These are phyloP conservation scores for Evernia prunastri DNA, from an alignment of 495 filamentous ascomycete species.

Conservation along the genomic window DNA sequence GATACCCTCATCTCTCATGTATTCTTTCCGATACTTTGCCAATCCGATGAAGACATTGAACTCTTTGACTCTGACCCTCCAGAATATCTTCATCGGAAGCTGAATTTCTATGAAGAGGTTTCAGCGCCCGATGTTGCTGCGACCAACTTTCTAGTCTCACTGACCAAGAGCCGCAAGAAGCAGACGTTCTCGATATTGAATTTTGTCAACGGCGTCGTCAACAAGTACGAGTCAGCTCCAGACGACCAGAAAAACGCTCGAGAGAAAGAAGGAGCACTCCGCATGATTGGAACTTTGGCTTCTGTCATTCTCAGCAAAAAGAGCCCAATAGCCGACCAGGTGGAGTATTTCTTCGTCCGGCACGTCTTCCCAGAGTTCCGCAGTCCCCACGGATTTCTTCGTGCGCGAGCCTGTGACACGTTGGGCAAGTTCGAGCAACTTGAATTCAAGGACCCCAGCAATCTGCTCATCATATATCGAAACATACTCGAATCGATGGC, in stretches of 20 bases:
- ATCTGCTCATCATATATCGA: conserved; percentile 88
- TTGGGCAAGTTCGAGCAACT: conserved; percentile 96
- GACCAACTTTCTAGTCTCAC: conserved; percentile 88
- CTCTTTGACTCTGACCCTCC: conserved; percentile 89
- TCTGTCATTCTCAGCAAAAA: conserved; percentile 95
- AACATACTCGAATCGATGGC: conserved; percentile 98
- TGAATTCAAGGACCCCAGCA: conserved; percentile 90
- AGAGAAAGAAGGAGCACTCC: conserved; percentile 90
- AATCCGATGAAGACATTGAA: conserved; percentile 87
- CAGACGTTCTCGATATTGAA: conserved; percentile 89
- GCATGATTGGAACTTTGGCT: conserved; percentile 95
- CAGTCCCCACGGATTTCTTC: conserved; percentile 85
- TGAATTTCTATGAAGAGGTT: conserved; percentile 97
- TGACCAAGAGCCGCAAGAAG: conserved; percentile 92
- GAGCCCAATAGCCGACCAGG: conserved; percentile 93
- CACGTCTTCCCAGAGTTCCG: conserved; percentile 98
- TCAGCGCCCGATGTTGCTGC: conserved; percentile 94
- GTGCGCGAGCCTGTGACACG: conserved; percentile 91
- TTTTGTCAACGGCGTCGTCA: conserved; percentile 90
- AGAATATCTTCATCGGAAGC: conserved; percentile 91
- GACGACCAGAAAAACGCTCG: conserved; percentile 84
- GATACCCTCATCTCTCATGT: conserved; percentile 87
- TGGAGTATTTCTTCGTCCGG: conserved; percentile 98
- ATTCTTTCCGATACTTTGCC: conserved; percentile 90
- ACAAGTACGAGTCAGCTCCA: conserved; percentile 74